Percentiles rank a stretch among this genome's conserved stretches.
Evolutionary conservation across 129 eudicot species (phyloP).

Genomic region (Artemisia argyi): DNA sequence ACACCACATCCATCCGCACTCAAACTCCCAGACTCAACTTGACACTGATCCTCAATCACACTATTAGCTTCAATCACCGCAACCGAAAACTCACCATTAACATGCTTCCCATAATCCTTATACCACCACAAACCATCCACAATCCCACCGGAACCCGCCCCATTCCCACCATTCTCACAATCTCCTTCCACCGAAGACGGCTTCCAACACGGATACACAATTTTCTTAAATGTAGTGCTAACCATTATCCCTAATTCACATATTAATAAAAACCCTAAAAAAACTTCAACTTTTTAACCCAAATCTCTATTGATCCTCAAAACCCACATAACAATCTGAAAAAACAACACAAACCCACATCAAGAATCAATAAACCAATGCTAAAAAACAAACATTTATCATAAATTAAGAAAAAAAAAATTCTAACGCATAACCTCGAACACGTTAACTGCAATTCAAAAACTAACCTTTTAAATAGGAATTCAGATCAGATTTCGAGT

Average conservation of each 20-base stretch:
- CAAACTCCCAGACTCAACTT: slow-evolving; percentile 66
- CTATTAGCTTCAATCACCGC: slow-evolving; percentile 79
- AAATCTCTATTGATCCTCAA: slow-evolving; percentile 20
- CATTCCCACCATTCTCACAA: slow-evolving; percentile 27
- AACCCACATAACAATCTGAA: slow-evolving; percentile 51
- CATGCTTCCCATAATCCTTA: slow-evolving; percentile 60
- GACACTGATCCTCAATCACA: slow-evolving; percentile 77
- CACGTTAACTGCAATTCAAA: slow-evolving; percentile 16
- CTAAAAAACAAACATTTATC: not conserved
- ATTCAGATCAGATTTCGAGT: not conserved
- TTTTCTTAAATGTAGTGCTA: slow-evolving; percentile 47
- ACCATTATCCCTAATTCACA: slow-evolving; percentile 51
- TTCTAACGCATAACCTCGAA: slow-evolving; percentile 3
- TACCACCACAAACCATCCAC: slow-evolving; percentile 72
- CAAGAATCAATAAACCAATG: slow-evolving; percentile 1
- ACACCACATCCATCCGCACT: slow-evolving; percentile 54
- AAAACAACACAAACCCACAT: not conserved
- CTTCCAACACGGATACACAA: slow-evolving; percentile 66
- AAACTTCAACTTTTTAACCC: slow-evolving; percentile 19
- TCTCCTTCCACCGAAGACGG: slow-evolving; percentile 38
- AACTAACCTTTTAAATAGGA: slow-evolving; percentile 33
- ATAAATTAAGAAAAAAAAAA: not conserved
- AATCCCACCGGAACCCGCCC: slow-evolving; percentile 38
- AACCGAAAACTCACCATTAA: slow-evolving; percentile 71
- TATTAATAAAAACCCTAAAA: slow-evolving; percentile 26